Percentiles rank a stretch among this genome's conserved stretches.
These are phyloP conservation scores for Sonneratia alba DNA, from an alignment of 345 rosid genomes.

Conservation along the genomic window DNA sequence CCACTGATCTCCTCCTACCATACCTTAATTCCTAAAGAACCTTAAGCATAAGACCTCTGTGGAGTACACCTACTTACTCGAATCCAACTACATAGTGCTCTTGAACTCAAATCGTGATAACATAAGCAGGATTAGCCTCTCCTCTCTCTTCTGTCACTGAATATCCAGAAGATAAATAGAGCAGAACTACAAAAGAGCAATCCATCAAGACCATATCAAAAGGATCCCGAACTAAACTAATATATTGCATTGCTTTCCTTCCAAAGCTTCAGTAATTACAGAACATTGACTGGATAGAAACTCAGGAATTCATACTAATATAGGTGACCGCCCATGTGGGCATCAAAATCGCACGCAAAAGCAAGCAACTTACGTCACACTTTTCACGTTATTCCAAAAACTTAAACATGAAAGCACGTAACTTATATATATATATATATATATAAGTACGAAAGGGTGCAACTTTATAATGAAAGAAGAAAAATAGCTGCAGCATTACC, in stretches of 20 bases:
- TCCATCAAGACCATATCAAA: not conserved
- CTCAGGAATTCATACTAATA: not conserved
- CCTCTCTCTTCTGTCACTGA: not conserved
- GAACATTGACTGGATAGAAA: not conserved
- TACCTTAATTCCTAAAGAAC: not conserved
- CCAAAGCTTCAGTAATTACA: not conserved
- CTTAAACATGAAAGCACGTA: not conserved
- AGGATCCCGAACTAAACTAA: not conserved
- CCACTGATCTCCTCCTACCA: not conserved
- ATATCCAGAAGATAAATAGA: not conserved
- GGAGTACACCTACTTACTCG: not conserved
- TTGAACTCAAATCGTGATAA: not conserved
- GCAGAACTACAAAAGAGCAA: not conserved
- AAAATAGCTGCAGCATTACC: conserved; percentile 20
- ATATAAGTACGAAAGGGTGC: too few species aligned
- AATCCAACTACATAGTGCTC: not conserved
- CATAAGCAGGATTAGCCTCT: not conserved
- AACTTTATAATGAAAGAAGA: not conserved
- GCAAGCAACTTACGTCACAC: not conserved
- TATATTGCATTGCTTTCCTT: not conserved
- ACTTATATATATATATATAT: too few species aligned
- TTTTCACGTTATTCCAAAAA: not conserved
- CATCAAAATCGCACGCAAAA: not conserved
- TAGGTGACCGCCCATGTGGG: not conserved
- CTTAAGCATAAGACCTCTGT: not conserved